A percentile compares a stretch with the other conserved stretches of the same genome.
Conservation (phyloP, 306 rosid species). For the Quercus aquifolioides region DNA sequence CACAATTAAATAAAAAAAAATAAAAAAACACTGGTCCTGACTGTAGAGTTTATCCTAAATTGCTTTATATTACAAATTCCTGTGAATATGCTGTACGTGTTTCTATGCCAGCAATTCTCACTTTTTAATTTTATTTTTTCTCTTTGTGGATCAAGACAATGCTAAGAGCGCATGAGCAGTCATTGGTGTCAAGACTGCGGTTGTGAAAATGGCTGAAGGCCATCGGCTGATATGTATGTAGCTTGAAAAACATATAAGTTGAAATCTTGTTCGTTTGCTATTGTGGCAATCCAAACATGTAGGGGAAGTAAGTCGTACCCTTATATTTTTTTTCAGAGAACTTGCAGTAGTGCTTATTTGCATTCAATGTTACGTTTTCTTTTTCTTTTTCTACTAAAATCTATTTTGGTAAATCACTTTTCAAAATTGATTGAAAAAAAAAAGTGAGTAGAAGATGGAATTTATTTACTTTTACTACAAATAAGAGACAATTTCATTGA, state of each 20-base stretch:
- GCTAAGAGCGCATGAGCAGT: conserved; percentile 7
- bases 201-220: background rate
- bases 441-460: too few species aligned
- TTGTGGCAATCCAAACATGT: too few species aligned
- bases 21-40: conserved; percentile 29
- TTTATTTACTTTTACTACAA: too few species aligned
- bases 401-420: too few species aligned
- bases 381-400: too few species aligned
- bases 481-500: too few species aligned
- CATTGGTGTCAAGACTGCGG: conserved; percentile 5
- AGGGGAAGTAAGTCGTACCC: too few species aligned
- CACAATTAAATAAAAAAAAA: conserved; percentile 18
- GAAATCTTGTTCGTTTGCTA: background rate
- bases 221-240: background rate
- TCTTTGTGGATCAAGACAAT: background rate
- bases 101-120: background rate
- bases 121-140: background rate
- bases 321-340: too few species aligned
- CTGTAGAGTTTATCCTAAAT: conserved; percentile 7
- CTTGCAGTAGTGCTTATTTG: too few species aligned
- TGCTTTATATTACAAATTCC: background rate
- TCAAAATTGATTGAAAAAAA: too few species aligned
- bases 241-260: background rate
- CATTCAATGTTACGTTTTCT: too few species aligned
- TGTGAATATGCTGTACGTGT: conserved; percentile 25